phyloP scores from a whole-genome alignment of 352 stramenopile genomes.

The Phytophthora ramorum region DNA sequence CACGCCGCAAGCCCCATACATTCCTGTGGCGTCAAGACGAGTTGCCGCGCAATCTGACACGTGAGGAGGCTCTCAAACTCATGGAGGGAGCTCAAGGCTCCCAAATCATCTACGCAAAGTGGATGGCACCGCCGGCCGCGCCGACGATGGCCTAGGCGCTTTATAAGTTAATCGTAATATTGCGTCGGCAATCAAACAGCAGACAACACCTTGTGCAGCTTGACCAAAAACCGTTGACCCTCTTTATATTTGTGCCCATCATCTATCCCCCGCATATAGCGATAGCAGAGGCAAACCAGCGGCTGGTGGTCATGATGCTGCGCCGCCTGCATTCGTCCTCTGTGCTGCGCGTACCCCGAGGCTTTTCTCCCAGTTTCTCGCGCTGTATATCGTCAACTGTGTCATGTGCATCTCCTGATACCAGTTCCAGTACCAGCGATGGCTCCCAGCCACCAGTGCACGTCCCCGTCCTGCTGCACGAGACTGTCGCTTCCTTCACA shows the following conservation, averaged over 20 bases:
- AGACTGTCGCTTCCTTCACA: constrained; percentile 49
- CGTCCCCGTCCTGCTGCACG: constrained; percentile 65
- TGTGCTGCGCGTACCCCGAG: constrained; percentile 1
- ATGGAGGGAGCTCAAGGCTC: constrained; percentile 32
- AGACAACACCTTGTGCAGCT: neutral
- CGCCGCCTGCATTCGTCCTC: constrained; percentile 8
- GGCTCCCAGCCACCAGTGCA: constrained; percentile 35
- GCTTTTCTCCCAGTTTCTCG: constrained; percentile 2
- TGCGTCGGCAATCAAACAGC: constrained; percentile 7
- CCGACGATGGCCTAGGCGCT: constrained; percentile 7
- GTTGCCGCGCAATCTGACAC: constrained; percentile 29
- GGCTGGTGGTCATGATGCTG: constrained; percentile 12
- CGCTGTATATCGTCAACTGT: neutral
- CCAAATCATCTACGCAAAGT: constrained; percentile 43
- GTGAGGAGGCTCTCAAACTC: constrained; percentile 37
- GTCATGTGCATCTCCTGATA: constrained; percentile 7
- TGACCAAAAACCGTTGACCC: neutral
- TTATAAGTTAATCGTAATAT: constrained; percentile 33
- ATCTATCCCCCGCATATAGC: constrained; percentile 19
- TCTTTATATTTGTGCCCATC: constrained; percentile 3
- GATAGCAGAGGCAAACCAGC: constrained; percentile 17
- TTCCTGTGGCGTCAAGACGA: constrained; percentile 58
- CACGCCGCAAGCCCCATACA: constrained; percentile 47
- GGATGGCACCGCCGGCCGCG: constrained; percentile 35
- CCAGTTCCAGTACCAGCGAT: constrained; percentile 4